phyloP scores from a whole-genome alignment of 2,329 filamentous ascomycete species.

The Sporothrix humicola region DNA sequence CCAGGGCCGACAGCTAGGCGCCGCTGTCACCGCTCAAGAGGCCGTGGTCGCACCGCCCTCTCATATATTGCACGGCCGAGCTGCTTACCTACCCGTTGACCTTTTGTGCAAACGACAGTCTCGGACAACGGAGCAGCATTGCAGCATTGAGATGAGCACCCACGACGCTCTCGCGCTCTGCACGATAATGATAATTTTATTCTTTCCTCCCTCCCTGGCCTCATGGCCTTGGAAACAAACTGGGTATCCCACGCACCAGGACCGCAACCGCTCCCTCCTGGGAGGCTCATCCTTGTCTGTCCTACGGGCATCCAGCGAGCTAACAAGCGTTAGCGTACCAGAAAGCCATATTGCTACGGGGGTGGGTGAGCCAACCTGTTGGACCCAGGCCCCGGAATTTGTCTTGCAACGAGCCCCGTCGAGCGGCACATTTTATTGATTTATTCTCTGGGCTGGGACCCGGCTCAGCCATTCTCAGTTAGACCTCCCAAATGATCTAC shows the following conservation, averaged over 20 bases:
- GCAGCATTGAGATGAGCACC: not conserved
- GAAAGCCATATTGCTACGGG: conserved; percentile 23
- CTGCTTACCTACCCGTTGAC: not conserved
- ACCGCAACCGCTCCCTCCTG: not conserved
- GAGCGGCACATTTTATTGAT: conserved; percentile 30
- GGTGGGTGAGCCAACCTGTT: conserved; percentile 36
- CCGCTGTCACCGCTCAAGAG: not conserved
- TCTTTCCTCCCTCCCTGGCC: not conserved
- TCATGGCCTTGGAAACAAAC: conserved; percentile 17
- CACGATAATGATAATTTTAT: not conserved
- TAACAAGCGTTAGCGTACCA: conserved; percentile 33
- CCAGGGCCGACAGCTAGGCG: not conserved
- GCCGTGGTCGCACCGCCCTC: not conserved
- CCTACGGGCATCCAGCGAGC: not conserved
- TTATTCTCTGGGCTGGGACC: conserved; percentile 28
- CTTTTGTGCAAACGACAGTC: not conserved
- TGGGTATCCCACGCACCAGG: conserved; percentile 6
- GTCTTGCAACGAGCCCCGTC: conserved; percentile 15
- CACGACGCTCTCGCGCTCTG: not conserved
- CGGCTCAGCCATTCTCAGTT: conserved; percentile 32
- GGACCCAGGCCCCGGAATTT: conserved; percentile 35
- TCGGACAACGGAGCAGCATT: no score
- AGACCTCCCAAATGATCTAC: conserved; percentile 31
- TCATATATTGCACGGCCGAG: conserved; percentile 16
- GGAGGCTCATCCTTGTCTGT: not conserved